Evolutionary conservation across 305 asterid species (phyloP), one percentile per base, ranked within the genome.

Genomic region (Rubia tinctorum): DNA sequence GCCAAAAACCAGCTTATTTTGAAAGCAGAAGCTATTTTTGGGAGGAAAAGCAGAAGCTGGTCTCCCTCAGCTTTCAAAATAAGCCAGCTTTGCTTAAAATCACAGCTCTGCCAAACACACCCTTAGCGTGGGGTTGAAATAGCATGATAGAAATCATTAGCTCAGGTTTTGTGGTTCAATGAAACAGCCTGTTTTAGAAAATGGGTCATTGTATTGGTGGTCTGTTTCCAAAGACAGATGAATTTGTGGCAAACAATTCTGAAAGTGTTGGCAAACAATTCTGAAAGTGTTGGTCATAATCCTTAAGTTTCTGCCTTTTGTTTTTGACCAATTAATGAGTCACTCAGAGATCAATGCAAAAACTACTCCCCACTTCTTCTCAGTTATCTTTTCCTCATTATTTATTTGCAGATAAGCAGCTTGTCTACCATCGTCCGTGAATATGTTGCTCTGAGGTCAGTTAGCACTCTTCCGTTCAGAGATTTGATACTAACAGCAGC

Each of bases 391-490:
- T 81, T 23, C 66, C 23, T 66, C 65, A 63, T 72, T 68, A 40
- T 58, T 71, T 71, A 72, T 73, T 71, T 80, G 69, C 88, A 95
- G 98, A 84, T 95, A 63, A 89, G 97, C 90, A 91, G 95, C 78
- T 86, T 95, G 82, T 95, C 99, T 74, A 95, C 97, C 77, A 93
- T 93, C 76, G 88, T 86, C 43, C 97, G 99, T 56, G 99, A 95
- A 84, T 95, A 88, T 82, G 90, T 89, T 76, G 99, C 90, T 68
- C 76, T 95, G 87, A 84, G 85, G 77, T 95, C 99, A 80, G 80
- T 95, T 81, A 83, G 83, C 80, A 84, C 86, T 78, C 92, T 92
- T 66, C 98, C 97, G 6, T 95, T 91, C 86, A 92, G 86, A 83
- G 93, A 95, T 86, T 80, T 91, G 88, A 86, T 95, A 78, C 80